A percentile compares a stretch with the other conserved stretches of the same genome.
These are phyloP conservation scores for Colletotrichum musae DNA, from an alignment of 2,329 filamentous ascomycete species.

Conservation along the genomic window DNA sequence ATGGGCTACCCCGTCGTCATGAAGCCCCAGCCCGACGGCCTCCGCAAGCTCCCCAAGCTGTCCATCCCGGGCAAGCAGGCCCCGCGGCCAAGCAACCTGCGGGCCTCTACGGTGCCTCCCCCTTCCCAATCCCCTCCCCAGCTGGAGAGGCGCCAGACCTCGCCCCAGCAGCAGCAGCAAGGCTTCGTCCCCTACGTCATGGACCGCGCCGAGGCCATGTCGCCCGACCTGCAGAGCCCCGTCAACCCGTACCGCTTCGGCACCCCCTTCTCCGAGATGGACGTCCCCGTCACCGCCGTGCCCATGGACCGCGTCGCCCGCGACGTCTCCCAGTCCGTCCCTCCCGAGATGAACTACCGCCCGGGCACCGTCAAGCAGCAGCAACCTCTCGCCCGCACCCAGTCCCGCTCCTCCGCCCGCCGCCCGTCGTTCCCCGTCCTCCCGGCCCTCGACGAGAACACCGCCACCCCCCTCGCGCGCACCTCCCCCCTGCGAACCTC, in stretches of 20 bases:
- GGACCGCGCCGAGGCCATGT: conserved; percentile 65
- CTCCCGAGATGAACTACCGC: conserved; percentile 91
- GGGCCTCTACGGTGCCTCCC: conserved; percentile 48
- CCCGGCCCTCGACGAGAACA: conserved; percentile 78
- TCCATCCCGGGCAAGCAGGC: conserved; percentile 65
- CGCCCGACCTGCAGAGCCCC: conserved; percentile 71
- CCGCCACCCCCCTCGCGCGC: conserved; percentile 56
- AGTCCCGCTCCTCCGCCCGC: conserved; percentile 70
- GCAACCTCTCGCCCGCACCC: conserved; percentile 58
- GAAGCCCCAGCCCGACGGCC: conserved; percentile 65
- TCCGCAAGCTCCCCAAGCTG: conserved; percentile 74
- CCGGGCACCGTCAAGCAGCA: conserved; percentile 51
- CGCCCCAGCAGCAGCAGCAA: conserved; percentile 41
- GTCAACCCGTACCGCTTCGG: conserved; percentile 80
- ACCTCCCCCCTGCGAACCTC: conserved; percentile 54
- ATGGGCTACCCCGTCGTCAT: conserved; percentile 63
- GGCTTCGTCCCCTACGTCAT: conserved; percentile 66
- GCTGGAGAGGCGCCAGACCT: conserved; percentile 43
- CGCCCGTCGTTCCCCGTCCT: conserved; percentile 79
- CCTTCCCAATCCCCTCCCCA: conserved; percentile 42
- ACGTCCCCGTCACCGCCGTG: conserved; percentile 84
- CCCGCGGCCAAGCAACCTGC: conserved; percentile 47
- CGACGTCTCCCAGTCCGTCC: conserved; percentile 89
- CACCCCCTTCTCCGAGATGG: conserved; percentile 93
- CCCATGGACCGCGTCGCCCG: conserved; percentile 80